A percentile compares a stretch with the other conserved stretches of the same genome.
These are phyloP conservation scores for Exophiala bonariae DNA, from an alignment of 2,329 filamentous ascomycete species.

Conservation along the genomic window DNA sequence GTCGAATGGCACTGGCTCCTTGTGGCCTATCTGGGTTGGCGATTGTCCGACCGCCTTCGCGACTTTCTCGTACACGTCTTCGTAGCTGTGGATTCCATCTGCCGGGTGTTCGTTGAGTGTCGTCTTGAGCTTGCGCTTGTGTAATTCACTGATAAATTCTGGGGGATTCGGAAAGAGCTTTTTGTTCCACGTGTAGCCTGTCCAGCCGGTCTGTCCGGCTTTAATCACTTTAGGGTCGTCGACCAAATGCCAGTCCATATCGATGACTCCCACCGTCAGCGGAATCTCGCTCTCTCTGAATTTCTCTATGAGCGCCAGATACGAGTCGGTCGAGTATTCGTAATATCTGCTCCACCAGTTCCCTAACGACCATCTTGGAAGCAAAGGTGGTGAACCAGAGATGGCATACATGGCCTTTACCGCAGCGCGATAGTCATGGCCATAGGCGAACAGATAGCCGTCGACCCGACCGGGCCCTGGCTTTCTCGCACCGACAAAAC, in stretches of 20 bases:
- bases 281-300: slow-evolving; percentile 56
- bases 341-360: slow-evolving; percentile 70
- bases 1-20: slow-evolving; percentile 58
- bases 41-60: slow-evolving; percentile 50
- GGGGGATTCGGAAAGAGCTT: slow-evolving; percentile 58
- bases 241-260: slow-evolving; percentile 68
- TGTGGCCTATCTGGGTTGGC: slow-evolving; percentile 44
- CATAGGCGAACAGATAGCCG: slow-evolving; percentile 62
- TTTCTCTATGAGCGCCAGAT: slow-evolving; percentile 57
- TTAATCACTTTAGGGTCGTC: slow-evolving; percentile 42
- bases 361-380: slow-evolving; percentile 60
- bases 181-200: slow-evolving; percentile 64
- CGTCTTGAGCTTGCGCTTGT: slow-evolving; percentile 52
- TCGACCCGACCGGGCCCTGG: slow-evolving; percentile 47
- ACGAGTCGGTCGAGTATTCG: slow-evolving; percentile 56
- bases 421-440: slow-evolving; percentile 56
- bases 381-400: slow-evolving; percentile 55
- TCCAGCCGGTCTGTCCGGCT: slow-evolving; percentile 51
- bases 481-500: slow-evolving; percentile 48
- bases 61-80: slow-evolving; percentile 58
- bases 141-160: slow-evolving; percentile 53
- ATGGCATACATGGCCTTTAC: slow-evolving; percentile 57
- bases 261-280: slow-evolving; percentile 60
- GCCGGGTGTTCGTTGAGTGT: slow-evolving; percentile 64
- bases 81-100: slow-evolving; percentile 57